Evolutionary conservation across 2,329 filamentous ascomycete species (phyloP), one percentile per base, ranked within the genome.

Genomic region (Westerdykella sp.): DNA sequence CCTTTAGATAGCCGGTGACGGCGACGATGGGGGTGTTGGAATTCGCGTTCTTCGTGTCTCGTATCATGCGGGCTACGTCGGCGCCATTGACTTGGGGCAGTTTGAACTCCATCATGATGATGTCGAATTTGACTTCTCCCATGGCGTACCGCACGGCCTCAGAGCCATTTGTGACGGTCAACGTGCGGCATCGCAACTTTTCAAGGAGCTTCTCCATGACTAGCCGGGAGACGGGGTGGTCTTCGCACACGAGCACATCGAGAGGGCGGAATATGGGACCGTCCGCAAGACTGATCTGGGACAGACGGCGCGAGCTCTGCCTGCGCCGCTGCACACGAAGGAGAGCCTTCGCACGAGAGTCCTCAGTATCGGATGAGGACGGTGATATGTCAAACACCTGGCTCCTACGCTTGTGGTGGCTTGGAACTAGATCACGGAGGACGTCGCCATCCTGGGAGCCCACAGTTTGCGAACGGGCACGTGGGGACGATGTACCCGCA

Each of bases 131-230:
- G 62, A 98, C 91, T 62, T 97, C 91, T 60, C 91, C 91, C 75
- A 95, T 87, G 22, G 93, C 89, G 68, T 93, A 95, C 16, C 91
- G 82, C 57, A 95, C 84, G 10, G 91, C 93, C 62, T 98, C 93
- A 0, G 87, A 84, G 1, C 93, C 93, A 55, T 90, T 95, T 3
- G 84, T 78, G 4, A 93, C 91, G 2, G 87, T 89, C 57, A 98
- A 93, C 7, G 91, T 96, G 34, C 93, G 86, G 59, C 93, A 98
- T 30, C 88, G 85, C 30, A 97, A 74, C 69, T 97, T 98, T 66
- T 98, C 93, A 41, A 98, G 77, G 6, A 98, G 73, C 57, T 95
- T 93, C 63, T 98, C 93, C 91, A 98, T 97, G n/a, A 98, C 91
- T 73, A 98, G 83, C 16, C 91, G 81, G 5, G 93, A 95, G 4